Evolutionary conservation across 2,329 filamentous ascomycete genomes (phyloP).

Genomic region (Talaromyces amestolkiae): DNA sequence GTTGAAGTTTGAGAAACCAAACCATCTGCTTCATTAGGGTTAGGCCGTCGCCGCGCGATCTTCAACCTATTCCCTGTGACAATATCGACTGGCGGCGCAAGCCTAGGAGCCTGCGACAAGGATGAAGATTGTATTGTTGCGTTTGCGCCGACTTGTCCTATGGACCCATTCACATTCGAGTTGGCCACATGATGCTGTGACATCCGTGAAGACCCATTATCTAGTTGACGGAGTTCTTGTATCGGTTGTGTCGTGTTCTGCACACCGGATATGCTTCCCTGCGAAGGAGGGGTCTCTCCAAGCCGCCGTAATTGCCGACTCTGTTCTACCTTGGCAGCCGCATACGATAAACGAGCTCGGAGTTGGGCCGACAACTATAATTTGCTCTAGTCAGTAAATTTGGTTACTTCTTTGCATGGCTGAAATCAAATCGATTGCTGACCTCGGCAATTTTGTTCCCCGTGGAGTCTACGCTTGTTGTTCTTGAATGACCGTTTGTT

Average conservation of each 20-base stretch:
- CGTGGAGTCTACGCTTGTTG: constrained; percentile 65
- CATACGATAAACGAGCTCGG: constrained; percentile 81
- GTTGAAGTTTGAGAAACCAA: constrained; percentile 24
- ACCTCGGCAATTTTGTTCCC: constrained; percentile 77
- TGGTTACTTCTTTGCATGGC: background rate
- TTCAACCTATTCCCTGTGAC: constrained; percentile 31
- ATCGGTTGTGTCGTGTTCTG: constrained; percentile 8
- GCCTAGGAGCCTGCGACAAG: constrained; percentile 29
- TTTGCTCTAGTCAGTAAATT: constrained; percentile 22
- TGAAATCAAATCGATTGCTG: constrained; percentile 29
- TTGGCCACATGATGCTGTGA: constrained; percentile 18
- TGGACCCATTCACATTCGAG: constrained; percentile 4
- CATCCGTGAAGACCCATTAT: constrained; percentile 27
- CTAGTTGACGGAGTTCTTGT: constrained; percentile 18
- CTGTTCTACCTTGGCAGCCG: constrained; percentile 88
- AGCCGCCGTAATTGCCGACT: constrained; percentile 71
- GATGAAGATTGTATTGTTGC: constrained; percentile 6
- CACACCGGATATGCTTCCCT: constrained; percentile 43
- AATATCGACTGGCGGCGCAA: constrained; percentile 48
- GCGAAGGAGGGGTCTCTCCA: constrained; percentile 53
- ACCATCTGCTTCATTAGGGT: constrained; percentile 33
- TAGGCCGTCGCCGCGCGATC: constrained; percentile 36
- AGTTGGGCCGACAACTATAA: constrained; percentile 72
- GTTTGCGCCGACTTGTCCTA: background rate
- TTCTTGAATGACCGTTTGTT: constrained; percentile 59